These are phyloP conservation scores for Cordyceps cicadae DNA, from an alignment of 2,329 filamentous ascomycete species.

Conservation along the genomic window DNA sequence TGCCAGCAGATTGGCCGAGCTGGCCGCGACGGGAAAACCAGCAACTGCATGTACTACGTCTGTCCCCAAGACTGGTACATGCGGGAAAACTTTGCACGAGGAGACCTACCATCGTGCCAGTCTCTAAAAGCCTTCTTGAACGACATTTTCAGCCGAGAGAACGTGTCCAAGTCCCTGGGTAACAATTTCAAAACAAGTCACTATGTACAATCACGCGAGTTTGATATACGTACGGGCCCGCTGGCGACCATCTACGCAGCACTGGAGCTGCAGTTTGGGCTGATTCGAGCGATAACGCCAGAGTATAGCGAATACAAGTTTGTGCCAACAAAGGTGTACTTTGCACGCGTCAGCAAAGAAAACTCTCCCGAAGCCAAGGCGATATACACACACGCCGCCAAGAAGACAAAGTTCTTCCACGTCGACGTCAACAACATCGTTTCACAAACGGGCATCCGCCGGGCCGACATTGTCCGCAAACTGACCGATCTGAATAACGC, in stretches of 20 bases:
- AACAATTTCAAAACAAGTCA: constrained; percentile 31
- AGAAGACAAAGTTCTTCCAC: constrained; percentile 32
- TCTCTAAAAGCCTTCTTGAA: constrained; percentile 40
- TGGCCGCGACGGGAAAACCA: constrained; percentile 43
- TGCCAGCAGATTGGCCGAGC: constrained; percentile 50
- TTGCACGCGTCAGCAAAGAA: constrained; percentile 25
- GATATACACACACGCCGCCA: constrained; percentile 33
- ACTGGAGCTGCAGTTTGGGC: constrained; percentile 49
- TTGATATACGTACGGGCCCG: constrained; percentile 44
- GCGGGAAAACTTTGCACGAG: constrained; percentile 50
- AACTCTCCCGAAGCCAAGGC: constrained; percentile 33
- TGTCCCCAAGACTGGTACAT: constrained; percentile 50
- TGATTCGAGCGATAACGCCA: constrained; percentile 48
- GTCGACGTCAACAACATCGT: constrained; percentile 41
- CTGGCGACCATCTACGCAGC: constrained; percentile 49
- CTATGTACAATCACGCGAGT: constrained; percentile 36
- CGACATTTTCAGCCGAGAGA: constrained; percentile 38
- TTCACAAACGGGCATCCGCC: constrained; percentile 24
- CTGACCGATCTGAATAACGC: constrained; percentile 46
- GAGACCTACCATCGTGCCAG: constrained; percentile 46
- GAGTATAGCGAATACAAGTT: constrained; percentile 51
- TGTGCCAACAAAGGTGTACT: constrained; percentile 27
- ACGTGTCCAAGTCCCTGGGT: neutral
- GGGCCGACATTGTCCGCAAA: constrained; percentile 43
- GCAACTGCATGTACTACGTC: constrained; percentile 50